These are phyloP conservation scores for Hymenoscyphus scutula DNA, from an alignment of 2,329 filamentous ascomycete species.

Conservation along the genomic window DNA sequence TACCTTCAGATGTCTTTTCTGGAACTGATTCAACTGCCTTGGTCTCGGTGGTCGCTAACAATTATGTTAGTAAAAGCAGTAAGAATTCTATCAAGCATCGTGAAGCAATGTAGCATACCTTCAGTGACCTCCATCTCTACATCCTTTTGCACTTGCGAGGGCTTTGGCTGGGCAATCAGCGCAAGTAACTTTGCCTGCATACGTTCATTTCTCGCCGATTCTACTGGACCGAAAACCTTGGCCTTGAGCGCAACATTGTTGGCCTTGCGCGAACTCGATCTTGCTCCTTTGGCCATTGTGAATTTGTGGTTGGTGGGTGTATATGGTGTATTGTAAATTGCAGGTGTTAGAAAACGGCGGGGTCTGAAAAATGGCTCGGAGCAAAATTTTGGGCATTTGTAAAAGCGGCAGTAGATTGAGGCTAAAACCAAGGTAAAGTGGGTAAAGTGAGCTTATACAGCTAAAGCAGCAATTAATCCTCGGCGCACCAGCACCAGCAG, in stretches of 20 bases:
- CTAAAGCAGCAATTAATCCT: not conserved
- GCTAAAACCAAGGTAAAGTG: too few relatives aligned
- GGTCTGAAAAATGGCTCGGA: not conserved
- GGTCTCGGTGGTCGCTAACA: slow-evolving; percentile 21
- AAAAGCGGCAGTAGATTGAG: not conserved
- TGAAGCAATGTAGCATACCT: slow-evolving; percentile 13
- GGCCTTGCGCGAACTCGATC: slow-evolving; percentile 75
- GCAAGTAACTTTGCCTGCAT: slow-evolving; percentile 84
- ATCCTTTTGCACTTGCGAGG: slow-evolving; percentile 49
- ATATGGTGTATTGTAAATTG: not conserved
- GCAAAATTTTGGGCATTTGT: not conserved
- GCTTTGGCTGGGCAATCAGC: slow-evolving; percentile 72
- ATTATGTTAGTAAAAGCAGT: slow-evolving; percentile 13
- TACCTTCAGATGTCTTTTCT: slow-evolving; percentile 31
- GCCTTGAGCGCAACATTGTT: slow-evolving; percentile 80
- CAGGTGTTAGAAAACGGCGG: not conserved
- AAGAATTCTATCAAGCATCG: not conserved
- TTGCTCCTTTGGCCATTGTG: slow-evolving; percentile 82
- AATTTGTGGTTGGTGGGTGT: not conserved
- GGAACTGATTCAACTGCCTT: slow-evolving; percentile 17
- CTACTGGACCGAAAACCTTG: slow-evolving; percentile 80
- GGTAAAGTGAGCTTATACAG: too few relatives aligned
- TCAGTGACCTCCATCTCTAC: slow-evolving; percentile 48
- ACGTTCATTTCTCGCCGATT: slow-evolving; percentile 75
- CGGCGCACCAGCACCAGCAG: not conserved